A percentile compares a stretch with the other conserved stretches of the same genome.
Conservation (phyloP, 192 early-diverging fungal genomes). For the Backusella psychrophila region DNA sequence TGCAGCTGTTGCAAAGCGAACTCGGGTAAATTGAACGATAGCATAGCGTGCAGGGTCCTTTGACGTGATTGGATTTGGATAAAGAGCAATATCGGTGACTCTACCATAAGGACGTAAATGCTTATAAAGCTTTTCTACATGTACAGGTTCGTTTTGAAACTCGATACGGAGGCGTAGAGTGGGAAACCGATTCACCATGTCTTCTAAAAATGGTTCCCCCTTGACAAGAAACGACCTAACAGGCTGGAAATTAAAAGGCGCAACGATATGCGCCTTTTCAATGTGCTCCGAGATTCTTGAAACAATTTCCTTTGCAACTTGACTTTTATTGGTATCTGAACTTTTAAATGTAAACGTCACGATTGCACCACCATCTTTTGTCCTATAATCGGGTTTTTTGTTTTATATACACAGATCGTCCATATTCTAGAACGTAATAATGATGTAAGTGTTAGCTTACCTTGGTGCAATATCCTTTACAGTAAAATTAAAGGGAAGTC, state of each 20-base stretch:
- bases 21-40: slow-evolving; percentile 72
- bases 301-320: slow-evolving; percentile 48
- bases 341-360: slow-evolving; percentile 48
- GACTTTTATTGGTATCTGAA: slow-evolving; percentile 27
- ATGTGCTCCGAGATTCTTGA: slow-evolving; percentile 51
- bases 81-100: slow-evolving; percentile 75
- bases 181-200: slow-evolving; percentile 58
- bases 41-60: slow-evolving; percentile 84
- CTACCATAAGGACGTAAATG: slow-evolving; percentile 79
- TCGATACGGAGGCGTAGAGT: slow-evolving; percentile 57
- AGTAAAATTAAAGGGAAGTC: slow-evolving; percentile 49
- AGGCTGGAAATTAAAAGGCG: slow-evolving; percentile 66
- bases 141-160: slow-evolving; percentile 66
- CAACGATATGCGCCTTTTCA: slow-evolving; percentile 47
- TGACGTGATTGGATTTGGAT: slow-evolving; percentile 47
- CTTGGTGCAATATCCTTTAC: slow-evolving; percentile 49
- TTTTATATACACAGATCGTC: background rate
- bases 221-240: slow-evolving; percentile 66
- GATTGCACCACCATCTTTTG: slow-evolving; percentile 45
- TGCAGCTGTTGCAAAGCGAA: slow-evolving; percentile 84
- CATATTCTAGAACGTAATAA: background rate
- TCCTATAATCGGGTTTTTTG: slow-evolving; percentile 10
- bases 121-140: slow-evolving; percentile 64
- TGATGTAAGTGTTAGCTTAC: slow-evolving; percentile 21
- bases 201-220: slow-evolving; percentile 72